Conservation (phyloP, 78 protist genomes). For the Polysphondylium violaceum region DNA sequence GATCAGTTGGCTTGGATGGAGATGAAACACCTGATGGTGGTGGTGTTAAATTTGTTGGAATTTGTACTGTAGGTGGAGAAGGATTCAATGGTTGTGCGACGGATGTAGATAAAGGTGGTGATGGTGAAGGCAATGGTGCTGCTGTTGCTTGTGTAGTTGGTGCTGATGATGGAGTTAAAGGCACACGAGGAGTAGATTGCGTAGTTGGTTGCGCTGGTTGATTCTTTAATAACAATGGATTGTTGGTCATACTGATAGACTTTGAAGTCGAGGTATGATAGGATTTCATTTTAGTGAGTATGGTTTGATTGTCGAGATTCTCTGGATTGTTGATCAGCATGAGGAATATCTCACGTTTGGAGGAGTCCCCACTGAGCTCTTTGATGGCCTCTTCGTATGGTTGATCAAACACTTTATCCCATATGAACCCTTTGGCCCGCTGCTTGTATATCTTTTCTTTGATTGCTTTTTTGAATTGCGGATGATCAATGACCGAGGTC, state of each 20-base stretch:
- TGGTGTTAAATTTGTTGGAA: background rate
- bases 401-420: background rate
- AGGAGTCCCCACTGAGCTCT: conserved; percentile 13
- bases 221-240: conserved; percentile 1
- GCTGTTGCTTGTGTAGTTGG: background rate
- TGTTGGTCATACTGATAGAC: conserved; percentile 28
- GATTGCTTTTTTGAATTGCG: conserved; percentile 3
- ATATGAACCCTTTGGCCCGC: conserved; percentile 12
- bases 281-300: background rate
- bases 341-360: conserved; percentile 31
- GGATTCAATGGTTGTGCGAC: background rate
- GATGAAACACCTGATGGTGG: conserved; percentile 1
- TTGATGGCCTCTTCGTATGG: background rate
- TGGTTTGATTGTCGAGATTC: background rate
- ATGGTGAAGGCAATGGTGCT: background rate
- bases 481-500: conserved; percentile 29
- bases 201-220: background rate
- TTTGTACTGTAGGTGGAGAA: background rate
- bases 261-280: background rate
- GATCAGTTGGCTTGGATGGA: background rate
- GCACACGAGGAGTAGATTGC: background rate
- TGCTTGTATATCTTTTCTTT: conserved; percentile 54
- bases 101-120: background rate
- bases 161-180: background rate
- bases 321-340: conserved; percentile 19